phyloP scores from a whole-genome alignment of 2,329 filamentous ascomycete species.

The Aspergillus pseudoterreus region DNA sequence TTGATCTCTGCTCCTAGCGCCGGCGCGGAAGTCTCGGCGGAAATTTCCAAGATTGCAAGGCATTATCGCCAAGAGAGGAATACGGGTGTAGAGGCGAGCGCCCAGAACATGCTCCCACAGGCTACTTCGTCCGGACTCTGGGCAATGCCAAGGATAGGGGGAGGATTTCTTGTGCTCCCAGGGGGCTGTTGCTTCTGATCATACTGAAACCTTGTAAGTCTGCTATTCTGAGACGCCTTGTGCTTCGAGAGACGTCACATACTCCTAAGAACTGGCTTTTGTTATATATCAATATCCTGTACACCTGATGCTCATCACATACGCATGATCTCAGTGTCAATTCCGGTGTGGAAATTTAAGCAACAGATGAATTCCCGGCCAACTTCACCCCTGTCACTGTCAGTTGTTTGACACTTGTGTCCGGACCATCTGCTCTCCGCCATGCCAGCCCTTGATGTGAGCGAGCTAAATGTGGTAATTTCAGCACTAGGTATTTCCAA shows the following conservation, averaged over 20 bases:
- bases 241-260: too few relatives aligned
- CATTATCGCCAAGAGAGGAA: background rate
- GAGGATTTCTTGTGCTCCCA: too few relatives aligned
- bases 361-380: background rate
- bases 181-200: too few relatives aligned
- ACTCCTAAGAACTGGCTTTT: too few relatives aligned
- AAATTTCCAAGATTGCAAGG: background rate
- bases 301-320: too few relatives aligned
- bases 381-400: background rate
- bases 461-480: conserved; percentile 3
- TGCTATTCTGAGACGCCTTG: too few relatives aligned
- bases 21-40: too few relatives aligned
- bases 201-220: too few relatives aligned
- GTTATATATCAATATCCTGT: too few relatives aligned
- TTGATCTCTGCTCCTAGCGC: too few relatives aligned
- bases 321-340: too few relatives aligned
- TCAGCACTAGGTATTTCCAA: background rate
- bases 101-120: background rate
- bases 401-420: background rate
- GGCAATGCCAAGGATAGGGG: background rate
- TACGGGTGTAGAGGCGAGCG: background rate
- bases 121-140: background rate
- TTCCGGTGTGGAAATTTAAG: too few relatives aligned
- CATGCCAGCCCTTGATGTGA: conserved; percentile 2
- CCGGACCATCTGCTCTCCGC: background rate